Base-by-base conservation (phyloP, 1,139 yeast genomes). In the Magnusiomyces fungicola region DNA sequence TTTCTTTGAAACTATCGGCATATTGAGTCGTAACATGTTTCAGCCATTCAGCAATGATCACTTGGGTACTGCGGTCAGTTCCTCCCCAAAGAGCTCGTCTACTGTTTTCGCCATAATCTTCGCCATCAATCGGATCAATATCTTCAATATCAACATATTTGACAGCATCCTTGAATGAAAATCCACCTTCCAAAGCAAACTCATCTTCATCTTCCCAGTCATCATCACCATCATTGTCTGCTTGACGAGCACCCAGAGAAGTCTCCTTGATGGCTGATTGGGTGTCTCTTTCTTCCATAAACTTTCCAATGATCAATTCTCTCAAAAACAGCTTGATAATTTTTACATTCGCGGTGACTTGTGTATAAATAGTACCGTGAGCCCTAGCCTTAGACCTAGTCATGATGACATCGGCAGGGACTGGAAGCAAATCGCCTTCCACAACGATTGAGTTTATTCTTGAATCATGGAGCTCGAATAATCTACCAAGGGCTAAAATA, bases 381-480 rank as follows among this genome's bases (percentile, higher is more conserved):
- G 46, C 47, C 30, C 47, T 43, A 12, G 95, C 80, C 81, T 81
- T 84, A 0, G 97, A 87, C 58, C 98, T 74, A 0, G 97, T 92
- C 7, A 88, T 69, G 41, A 90, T 89, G 33, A 79, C 61, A 50
- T 79, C 79, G 1, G 76, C 75, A 27, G 79, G 73, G 55, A 80
- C 76, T 0, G 86, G 83, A 21, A 84, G 72, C 12, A 82, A 70
- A 53, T 89, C 95, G 3, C 96, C 97, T 58, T 88, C 78, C 0
- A 90, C 96, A 10, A 69, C 55, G 7, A 87, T 64, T 1, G 63
- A 56, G 46, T 73, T 71, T 7, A 86, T 65, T 33, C 81, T 67
- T 1, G 71, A 61, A 56, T 85, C 90, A 27, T 76, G 70, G 21
- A 83, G 68, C 24, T 79, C 70, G 57, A 74, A 88, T 0, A 90